Evolutionary conservation across 192 early-diverging fungal genomes (phyloP), one percentile per base, ranked within the genome.

Genomic region (Coemansia asiatica): DNA sequence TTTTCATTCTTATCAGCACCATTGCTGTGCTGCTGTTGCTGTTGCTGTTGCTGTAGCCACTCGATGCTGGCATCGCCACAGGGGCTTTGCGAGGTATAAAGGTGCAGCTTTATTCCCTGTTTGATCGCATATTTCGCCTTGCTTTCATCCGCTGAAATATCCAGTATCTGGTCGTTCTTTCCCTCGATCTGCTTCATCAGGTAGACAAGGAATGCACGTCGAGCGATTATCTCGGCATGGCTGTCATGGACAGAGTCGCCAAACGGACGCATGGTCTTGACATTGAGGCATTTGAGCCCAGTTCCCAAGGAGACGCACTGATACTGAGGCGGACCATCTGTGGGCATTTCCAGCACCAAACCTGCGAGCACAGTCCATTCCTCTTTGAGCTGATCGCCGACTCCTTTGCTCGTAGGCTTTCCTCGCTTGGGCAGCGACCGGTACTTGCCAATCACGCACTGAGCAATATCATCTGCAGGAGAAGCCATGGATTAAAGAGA

Each of bases 301-400:
- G 94, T 93, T 6, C 92, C 80, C 26, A 82, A 60, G 10, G 79
- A 54, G 13, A 76, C 74, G 33, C 79, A 81, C n/a, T 40, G 22
- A 21, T 67, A 49, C 46, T 29, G 29, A 4, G 40, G 16, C 19
- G 55, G 38, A 8, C 25, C 28, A 21, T 40, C 18, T 66, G 40
- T 44, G 9, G 40, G 40, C 40, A 13, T 38, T 28, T 76, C 66
- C 2, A 77, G 10, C 26, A 91, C 87, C 64, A 96, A 88, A 0
- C 87, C 93, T 0, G 90, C 90, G 16, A 96, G 81, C 1, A 95
- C 89, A 0, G 93, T 96, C 94, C 93, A 96, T 70, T 94, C 91
- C 12, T 82, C 59, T 63, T 82, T 82, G 36, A 60, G 49, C 57
- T 13, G 49, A 2, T 26, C 8, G 12, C 46, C 66, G 1, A 40